phyloP scores from a whole-genome alignment of 164 flowering plant genomes.

The Platanus orientalis region DNA sequence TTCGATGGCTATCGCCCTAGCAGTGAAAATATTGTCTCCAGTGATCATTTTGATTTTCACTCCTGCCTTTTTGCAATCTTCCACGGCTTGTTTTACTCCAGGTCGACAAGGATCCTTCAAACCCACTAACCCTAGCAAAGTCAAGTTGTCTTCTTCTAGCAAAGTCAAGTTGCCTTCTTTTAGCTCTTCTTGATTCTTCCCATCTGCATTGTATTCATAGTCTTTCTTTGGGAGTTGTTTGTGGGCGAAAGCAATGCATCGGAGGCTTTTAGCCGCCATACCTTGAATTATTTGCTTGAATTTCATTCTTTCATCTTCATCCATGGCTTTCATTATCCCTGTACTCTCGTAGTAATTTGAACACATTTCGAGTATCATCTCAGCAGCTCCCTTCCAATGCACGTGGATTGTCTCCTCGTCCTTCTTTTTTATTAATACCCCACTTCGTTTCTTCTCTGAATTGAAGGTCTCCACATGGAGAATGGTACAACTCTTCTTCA shows the following conservation, averaged over 20 bases:
- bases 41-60: constrained; percentile 2
- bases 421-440: neutral
- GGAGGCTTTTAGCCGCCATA: neutral
- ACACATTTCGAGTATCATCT: neutral
- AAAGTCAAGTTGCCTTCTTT: too few relatives aligned
- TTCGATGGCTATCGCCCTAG: constrained; percentile 8
- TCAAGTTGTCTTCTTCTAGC: neutral
- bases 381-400: constrained; percentile 2
- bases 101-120: neutral
- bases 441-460: constrained; percentile 2
- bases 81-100: neutral
- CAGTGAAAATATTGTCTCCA: constrained; percentile 1
- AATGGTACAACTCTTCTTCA: neutral
- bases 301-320: neutral
- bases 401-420: neutral
- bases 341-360: neutral
- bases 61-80: neutral
- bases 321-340: neutral
- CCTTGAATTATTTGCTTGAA: neutral
- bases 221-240: neutral
- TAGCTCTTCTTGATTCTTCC: neutral
- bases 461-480: neutral
- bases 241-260: neutral
- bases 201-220: too few relatives aligned
- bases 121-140: neutral